A percentile compares a stretch with the other conserved stretches of the same genome.
These are phyloP conservation scores for Lachnellula cervina DNA, from an alignment of 2,329 filamentous ascomycete species.

Conservation along the genomic window DNA sequence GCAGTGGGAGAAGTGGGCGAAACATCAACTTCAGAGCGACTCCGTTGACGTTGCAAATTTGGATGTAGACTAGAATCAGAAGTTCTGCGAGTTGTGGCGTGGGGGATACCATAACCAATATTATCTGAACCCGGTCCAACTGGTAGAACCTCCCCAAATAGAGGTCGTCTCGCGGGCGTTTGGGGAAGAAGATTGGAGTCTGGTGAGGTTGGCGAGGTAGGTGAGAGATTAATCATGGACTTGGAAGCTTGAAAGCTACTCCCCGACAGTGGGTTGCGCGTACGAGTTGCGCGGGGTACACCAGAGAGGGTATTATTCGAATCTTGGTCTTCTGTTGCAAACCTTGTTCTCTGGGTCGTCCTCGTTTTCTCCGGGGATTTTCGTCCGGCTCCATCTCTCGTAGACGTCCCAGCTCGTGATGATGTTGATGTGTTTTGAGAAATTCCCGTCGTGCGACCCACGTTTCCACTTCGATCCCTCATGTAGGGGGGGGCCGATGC, in stretches of 20 bases:
- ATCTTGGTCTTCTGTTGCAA: conserved; percentile 45
- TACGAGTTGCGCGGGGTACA: conserved; percentile 54
- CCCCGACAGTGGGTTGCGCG: conserved; percentile 36
- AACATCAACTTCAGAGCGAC: conserved; percentile 49
- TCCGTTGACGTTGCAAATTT: conserved; percentile 44
- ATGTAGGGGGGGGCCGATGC: conserved; percentile 16
- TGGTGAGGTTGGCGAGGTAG: conserved; percentile 21
- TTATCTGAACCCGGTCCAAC: conserved; percentile 48
- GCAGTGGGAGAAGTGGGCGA: conserved; percentile 62
- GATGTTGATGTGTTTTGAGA: conserved; percentile 8
- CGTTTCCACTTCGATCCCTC: conserved; percentile 23
- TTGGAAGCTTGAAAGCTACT: conserved; percentile 37
- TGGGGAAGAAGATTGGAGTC: conserved; percentile 20
- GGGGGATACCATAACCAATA: conserved; percentile 55
- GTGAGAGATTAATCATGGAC: conserved; percentile 40
- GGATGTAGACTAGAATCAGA: conserved; percentile 66
- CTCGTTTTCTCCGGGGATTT: conserved; percentile 21
- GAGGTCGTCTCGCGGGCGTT: conserved; percentile 43
- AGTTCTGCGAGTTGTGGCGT: conserved; percentile 52
- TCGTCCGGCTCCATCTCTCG: conserved; percentile 18
- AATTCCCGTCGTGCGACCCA: conserved; percentile 25
- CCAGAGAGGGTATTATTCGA: conserved; percentile 54
- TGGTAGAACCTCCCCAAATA: conserved; percentile 73
- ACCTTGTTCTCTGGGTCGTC: conserved; percentile 41
- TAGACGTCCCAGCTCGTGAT: conserved; percentile 17